Percentiles rank a stretch among this genome's conserved stretches.
Conservation (phyloP, 2,329 filamentous ascomycete species). For the Lomentospora prolificans region DNA sequence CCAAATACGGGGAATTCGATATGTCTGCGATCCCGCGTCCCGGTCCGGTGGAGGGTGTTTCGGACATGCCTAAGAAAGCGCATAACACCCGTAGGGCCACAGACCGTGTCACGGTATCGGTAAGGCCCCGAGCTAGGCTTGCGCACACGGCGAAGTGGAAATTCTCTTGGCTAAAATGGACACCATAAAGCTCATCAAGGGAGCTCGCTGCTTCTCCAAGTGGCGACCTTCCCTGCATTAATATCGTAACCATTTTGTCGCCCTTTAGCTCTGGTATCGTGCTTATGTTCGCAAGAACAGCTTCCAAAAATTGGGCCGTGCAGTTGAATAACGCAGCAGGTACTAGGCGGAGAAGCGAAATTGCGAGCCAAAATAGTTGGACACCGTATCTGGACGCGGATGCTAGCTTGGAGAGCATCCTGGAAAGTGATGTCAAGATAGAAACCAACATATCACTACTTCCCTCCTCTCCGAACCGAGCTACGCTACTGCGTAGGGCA, state of each 20-base stretch:
- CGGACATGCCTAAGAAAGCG: constrained; percentile 42
- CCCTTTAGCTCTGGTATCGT: constrained; percentile 49
- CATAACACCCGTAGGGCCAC: constrained; percentile 51
- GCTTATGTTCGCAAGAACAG: constrained; percentile 54
- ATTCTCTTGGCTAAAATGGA: constrained; percentile 53
- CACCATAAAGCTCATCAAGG: constrained; percentile 55
- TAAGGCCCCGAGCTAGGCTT: constrained; percentile 53
- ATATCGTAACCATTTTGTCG: constrained; percentile 46
- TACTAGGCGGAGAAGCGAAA: constrained; percentile 55
- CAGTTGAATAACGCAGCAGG: constrained; percentile 56
- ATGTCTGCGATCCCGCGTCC: constrained; percentile 20
- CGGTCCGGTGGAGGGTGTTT: constrained; percentile 12
- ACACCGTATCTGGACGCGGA: constrained; percentile 57
- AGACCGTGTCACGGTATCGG: constrained; percentile 49
- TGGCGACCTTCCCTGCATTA: constrained; percentile 50
- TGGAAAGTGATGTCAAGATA: constrained; percentile 56
- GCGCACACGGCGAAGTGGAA: constrained; percentile 61
- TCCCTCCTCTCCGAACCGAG: constrained; percentile 54
- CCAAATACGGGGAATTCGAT: constrained; percentile 45
- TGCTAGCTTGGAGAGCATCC: constrained; percentile 61
- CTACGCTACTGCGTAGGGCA: constrained; percentile 53
- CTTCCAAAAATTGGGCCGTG: constrained; percentile 53
- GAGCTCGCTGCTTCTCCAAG: constrained; percentile 53
- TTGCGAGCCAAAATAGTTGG: constrained; percentile 61
- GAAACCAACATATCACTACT: constrained; percentile 60